Base-by-base conservation (phyloP, 1,139 yeast genomes). In the Hansenula anomala region DNA sequence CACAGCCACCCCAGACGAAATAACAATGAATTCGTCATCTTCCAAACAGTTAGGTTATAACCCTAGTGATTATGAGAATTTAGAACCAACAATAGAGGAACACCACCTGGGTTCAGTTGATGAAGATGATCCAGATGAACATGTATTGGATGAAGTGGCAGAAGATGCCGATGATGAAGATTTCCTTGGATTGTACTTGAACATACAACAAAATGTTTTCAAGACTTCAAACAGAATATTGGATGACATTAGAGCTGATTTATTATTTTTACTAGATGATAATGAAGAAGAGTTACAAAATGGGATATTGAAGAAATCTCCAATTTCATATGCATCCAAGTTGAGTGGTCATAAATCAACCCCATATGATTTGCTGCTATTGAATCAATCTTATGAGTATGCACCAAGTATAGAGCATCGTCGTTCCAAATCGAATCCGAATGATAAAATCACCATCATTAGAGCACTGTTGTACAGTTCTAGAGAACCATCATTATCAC, bases 141-240 rank as follows among this genome's bases (percentile, higher is more conserved):
- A 23, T 23, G 16, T 26, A 3, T 8, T 13, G 10, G 31, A 30
- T 16, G 31, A 30, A 10, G 6, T n/a, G 8, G 27, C 38, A 16
- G 41, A 16, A 17, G 39, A 24, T 16, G 42, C 19, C 8, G 42
- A 33, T 30, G 39, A 36, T 32, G 48, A 39, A 17, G 23, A 28
- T 11, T 10, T n/a, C 11, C 9, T 22, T n/a, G 34, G 34, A 2
- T 22, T 29, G 12, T 38, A 37, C 13, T 13, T 25, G 1, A 26
- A 34, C 17, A 20, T 36, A 12, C 30, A 24, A 14, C 6, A 22
- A n/a, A 28, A 33, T 5, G 42, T 46, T 3, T 78, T 75, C 59
- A 83, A 83, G 52, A 80, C 90, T 0, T 61, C 80, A 22, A 82
- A 82, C 49, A 64, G 92, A 38, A 66, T 83, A 24, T 49, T 82